These are phyloP conservation scores for Elongisporangium prolatum DNA, from an alignment of 352 stramenopile genomes.

Conservation along the genomic window DNA sequence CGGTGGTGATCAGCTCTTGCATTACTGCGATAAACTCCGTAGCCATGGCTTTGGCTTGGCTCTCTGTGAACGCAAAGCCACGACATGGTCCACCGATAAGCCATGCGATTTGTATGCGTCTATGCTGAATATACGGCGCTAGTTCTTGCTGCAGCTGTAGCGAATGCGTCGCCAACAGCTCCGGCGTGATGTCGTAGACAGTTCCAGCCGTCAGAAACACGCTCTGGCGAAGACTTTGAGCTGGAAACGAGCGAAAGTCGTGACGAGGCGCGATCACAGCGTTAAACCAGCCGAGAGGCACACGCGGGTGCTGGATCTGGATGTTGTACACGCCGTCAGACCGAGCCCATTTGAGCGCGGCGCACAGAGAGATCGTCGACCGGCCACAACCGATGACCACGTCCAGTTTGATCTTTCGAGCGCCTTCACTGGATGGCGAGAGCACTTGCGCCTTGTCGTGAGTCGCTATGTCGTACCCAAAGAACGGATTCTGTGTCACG, in stretches of 20 bases:
- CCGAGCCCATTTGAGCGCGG: slow-evolving; percentile 31
- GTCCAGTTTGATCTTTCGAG: slow-evolving; percentile 8
- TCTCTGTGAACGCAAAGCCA: slow-evolving; percentile 43
- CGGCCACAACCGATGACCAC: slow-evolving; percentile 71
- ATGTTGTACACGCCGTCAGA: slow-evolving; percentile 40
- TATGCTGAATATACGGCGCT: slow-evolving; percentile 3
- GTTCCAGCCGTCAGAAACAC: slow-evolving; percentile 52
- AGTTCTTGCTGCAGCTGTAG: slow-evolving; percentile 12
- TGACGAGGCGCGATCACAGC: slow-evolving; percentile 57
- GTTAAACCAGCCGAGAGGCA: slow-evolving; percentile 47
- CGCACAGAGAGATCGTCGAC: slow-evolving; percentile 60
- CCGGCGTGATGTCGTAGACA: slow-evolving; percentile 29
- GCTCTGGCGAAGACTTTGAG: slow-evolving; percentile 8
- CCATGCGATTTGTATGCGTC: slow-evolving; percentile 30
- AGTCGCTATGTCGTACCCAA: slow-evolving; percentile 31
- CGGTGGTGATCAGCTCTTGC: slow-evolving; percentile 4
- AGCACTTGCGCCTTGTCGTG: neutral
- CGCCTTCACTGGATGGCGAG: neutral
- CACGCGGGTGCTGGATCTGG: slow-evolving; percentile 73
- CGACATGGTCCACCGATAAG: slow-evolving; percentile 64
- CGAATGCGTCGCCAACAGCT: slow-evolving; percentile 20
- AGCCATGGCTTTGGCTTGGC: slow-evolving; percentile 34
- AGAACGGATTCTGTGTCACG: slow-evolving; percentile 32
- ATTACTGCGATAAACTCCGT: slow-evolving; percentile 21
- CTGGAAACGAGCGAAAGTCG: slow-evolving; percentile 24